Percentiles rank a stretch among this genome's conserved stretches.
Evolutionary conservation across 257 asterid genomes (phyloP).

Genomic region (Solanum arcanum): DNA sequence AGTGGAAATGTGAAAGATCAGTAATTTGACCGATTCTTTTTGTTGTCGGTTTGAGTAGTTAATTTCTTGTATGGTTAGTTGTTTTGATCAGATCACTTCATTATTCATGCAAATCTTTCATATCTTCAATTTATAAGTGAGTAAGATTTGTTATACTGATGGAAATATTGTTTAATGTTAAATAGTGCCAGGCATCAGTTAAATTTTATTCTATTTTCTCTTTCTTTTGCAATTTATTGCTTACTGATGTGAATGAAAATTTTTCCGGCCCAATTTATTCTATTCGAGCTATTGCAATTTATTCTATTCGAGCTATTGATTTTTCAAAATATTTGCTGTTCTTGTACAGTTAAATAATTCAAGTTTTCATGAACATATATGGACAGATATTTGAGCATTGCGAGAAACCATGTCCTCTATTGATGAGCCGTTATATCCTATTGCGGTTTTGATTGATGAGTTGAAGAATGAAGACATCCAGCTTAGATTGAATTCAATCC

Average conservation of each 20-base stretch:
- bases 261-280: too few species aligned
- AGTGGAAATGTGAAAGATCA: neutral
- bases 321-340: neutral
- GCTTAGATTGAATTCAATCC: constrained; percentile 68
- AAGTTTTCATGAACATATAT: neutral
- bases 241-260: neutral
- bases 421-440: constrained; percentile 84
- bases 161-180: neutral
- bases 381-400: neutral
- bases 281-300: too few species aligned
- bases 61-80: neutral
- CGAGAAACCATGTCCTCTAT: constrained; percentile 43
- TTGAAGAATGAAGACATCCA: constrained; percentile 85
- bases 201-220: neutral
- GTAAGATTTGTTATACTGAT: neutral
- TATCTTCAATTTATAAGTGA: neutral
- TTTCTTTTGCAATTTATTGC: too few species aligned
- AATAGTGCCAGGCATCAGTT: neutral
- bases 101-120: neutral
- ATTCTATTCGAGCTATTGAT: too few species aligned
- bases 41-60: neutral
- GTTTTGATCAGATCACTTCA: neutral
- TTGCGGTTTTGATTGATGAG: constrained; percentile 81
- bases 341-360: neutral
- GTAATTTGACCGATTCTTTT: neutral